Base-by-base conservation (phyloP, 352 stramenopile genomes). In the Saprolegnia diclina region DNA sequence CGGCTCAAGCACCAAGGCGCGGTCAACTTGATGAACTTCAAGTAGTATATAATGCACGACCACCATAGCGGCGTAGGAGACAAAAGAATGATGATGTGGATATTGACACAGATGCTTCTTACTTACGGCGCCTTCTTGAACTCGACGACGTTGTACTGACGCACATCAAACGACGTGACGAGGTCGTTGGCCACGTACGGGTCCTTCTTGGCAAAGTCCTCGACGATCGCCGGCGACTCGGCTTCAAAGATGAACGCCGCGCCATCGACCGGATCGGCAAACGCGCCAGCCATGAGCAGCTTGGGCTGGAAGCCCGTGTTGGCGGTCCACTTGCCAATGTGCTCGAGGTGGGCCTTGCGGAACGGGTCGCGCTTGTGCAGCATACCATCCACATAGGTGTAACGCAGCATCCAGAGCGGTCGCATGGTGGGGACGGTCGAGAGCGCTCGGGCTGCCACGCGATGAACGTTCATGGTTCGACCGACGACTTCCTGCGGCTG, bases 301-400 rank as follows among this genome's bases (percentile, higher is more conserved):
- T 88, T 78, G 37, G 78, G 79, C 38, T 83, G 66, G 35, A 80
- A 76, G 73, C 89, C 88, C 56, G 71, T 75, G 50, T 77, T 67
- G 7, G 79, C 76, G 7, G 63, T 22, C 14, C 29, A 44, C 19
- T 22, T 38, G 29, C 54, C 63, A 24, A 69, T 24, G 71, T 75
- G 78, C 72, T 79, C 73, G 66, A 91, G 67, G 69, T 90, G 84
- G 67, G 88, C 79, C 22, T 73, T 69, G 35, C 84, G 84, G 75
- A 90, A 92, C 46, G 82, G 82, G 0, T 74, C 78, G 62, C 84
- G 81, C 64, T 87, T 87, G 55, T 91, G 77, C 45, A 89, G 73
- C 63, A 91, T 91, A 57, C 90, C 82, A n/a, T 77, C 61, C 63
- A 85, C 76, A 75, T 92, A 91, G 55, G 83, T 77, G 74, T 92